These are phyloP conservation scores for Flaveria brownii DNA, from an alignment of 129 eudicot genomes.

Conservation along the genomic window DNA sequence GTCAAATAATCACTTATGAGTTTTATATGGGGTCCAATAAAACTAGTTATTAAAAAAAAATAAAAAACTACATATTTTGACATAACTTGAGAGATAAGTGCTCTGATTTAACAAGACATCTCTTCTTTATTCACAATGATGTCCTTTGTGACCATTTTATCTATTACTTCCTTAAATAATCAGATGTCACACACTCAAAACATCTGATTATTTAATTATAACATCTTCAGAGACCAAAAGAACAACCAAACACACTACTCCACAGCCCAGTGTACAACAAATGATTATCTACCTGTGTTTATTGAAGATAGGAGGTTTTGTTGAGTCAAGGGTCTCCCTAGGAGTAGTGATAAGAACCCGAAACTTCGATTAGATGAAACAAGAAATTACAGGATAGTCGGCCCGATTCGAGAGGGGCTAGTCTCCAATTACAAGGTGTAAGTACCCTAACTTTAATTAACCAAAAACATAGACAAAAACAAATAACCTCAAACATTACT, in stretches of 20 bases:
- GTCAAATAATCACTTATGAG: not conserved
- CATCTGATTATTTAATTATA: conserved; percentile 1
- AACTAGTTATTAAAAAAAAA: not conserved
- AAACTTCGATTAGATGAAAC: too few relatives aligned
- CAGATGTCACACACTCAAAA: conserved; percentile 6
- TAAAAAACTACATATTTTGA: not conserved
- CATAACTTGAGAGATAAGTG: not conserved
- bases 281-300: not conserved
- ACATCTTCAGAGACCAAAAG: not conserved
- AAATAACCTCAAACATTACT: too few relatives aligned
- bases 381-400: too few relatives aligned
- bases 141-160: not conserved
- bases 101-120: not conserved
- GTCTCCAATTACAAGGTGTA: too few relatives aligned
- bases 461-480: too few relatives aligned
- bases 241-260: not conserved
- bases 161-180: not conserved
- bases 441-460: too few relatives aligned
- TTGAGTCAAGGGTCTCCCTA: too few relatives aligned
- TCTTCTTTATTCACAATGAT: not conserved
- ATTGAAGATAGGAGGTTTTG: too few relatives aligned
- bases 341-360: too few relatives aligned
- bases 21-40: not conserved
- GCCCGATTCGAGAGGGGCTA: too few relatives aligned
- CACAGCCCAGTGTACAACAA: not conserved